Base-by-base conservation (phyloP, 768 basidiomycete species). In the Hygrocybe punicea region DNA sequence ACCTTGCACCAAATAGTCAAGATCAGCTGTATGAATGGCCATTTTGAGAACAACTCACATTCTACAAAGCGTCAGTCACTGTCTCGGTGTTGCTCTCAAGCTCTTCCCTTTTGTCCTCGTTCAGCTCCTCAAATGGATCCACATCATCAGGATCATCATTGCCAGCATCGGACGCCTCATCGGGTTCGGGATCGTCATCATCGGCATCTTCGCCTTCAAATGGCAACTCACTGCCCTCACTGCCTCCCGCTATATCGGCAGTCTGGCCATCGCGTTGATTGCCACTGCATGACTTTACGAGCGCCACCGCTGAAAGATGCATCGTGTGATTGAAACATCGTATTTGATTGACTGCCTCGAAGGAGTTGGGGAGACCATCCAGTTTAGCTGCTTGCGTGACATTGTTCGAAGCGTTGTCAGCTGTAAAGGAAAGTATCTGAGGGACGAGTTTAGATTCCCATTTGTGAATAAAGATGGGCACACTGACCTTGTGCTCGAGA, bases 251-350 rank as follows among this genome's bases (percentile, higher is more conserved):
- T 5, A 19, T 46, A 35, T 25, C 35, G 19, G 58, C 55, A 23
- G 40, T 36, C 29, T 48, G 25, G 8, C 55, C 51, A 33, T 50
- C 37, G 33, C 53, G 35, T 17, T 36, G 21, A 25, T 21, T 21
- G 34, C 61, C 61, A 25, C 35, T 16, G 56, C 53, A 57, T 16
- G 49, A 50, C 56, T 52, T 57, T 13, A 57, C 52, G 21, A 57
- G 56, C 14, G 51, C 50, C 25, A 54, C 52, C 13, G 50, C 56
- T n/a, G 51, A 57, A 10, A 57, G 36, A 34, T 57, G 56, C 51
- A 57, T 53, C 6, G 56, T 57, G 37, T 57, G 56, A 46, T 57
- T 57, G 56, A 57, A 57, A 34, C 56, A 57, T 10, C 56, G 34
- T 23, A 56, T 45, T 11, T 34, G 55, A 19, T 56, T 47, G 17